Base-by-base conservation (phyloP, 805 yeast species). In the Sporopachydermia lactativora region DNA sequence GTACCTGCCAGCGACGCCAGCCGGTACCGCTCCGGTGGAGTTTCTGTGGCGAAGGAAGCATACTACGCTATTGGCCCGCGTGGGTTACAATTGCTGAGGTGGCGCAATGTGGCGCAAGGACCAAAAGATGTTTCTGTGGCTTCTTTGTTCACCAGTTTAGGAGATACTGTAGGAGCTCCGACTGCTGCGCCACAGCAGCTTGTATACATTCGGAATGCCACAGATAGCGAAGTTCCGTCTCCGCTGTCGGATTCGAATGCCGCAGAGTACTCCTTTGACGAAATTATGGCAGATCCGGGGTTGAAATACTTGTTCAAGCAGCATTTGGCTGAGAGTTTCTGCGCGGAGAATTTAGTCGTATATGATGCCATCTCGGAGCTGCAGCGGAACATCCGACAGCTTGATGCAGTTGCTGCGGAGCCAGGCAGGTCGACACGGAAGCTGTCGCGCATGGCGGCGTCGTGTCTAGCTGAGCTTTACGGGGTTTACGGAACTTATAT, bases 261-360 rank as follows among this genome's bases (percentile, higher is more conserved):
- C n/a, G n/a, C n/a, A n/a, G n/a, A n/a, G n/a, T n/a, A n/a, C n/a
- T n/a, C n/a, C n/a, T 42, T 73, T 16, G 57, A 62, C 19, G 65
- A 66, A 5, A 64, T 79, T 3, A 52, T 85, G 5, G 57, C 59
- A 5, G 95, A 85, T 53, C 94, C 95, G 0, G 95, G 92, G 0
- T 60, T 78, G 62, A 65, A 80, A 41, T 74, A 72, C 41, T 56
- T 83, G 5, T 82, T 85, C 57, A 66, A 75, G 45, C 61, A 63
- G n/a, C 85, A 81, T 52, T 54, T 85, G 40, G 73, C 70, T 39
- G 68, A 65, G 19, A 80, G 75, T 40, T 65, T 68, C 42, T 84
- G 94, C 52, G 70, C 70, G 2, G 96, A 85, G 52, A 85, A 83
- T 49, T 54, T 82, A n/a, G 77, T 78, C 46, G 84, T 80, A 3